phyloP scores from a whole-genome alignment of 2,329 filamentous ascomycete genomes.

The Didymellaceae sp. region DNA sequence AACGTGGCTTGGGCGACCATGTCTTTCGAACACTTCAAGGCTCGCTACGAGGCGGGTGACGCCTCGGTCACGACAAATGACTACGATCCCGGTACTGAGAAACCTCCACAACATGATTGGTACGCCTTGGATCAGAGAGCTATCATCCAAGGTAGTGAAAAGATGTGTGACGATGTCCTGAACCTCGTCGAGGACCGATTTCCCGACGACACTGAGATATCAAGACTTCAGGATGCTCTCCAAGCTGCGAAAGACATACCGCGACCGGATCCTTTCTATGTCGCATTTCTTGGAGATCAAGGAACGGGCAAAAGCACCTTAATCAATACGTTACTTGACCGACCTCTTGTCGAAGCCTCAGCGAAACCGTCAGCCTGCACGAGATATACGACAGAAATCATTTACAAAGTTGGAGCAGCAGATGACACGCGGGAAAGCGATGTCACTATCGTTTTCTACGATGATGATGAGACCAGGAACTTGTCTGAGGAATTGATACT shows the following conservation, averaged over 20 bases:
- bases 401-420: conserved; percentile 11
- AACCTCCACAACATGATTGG: conserved; percentile 10
- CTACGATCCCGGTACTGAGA: background rate
- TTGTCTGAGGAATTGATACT: conserved; percentile 13
- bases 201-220: background rate
- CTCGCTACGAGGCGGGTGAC: no score
- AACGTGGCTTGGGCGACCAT: no score
- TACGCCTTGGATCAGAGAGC: conserved; percentile 9
- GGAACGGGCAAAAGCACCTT: conserved; percentile 19
- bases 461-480: background rate
- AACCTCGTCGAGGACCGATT: background rate
- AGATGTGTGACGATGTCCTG: conserved; percentile 8
- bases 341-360: conserved; percentile 10
- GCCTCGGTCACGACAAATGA: no score
- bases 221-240: background rate
- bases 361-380: conserved; percentile 18
- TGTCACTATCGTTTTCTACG: conserved; percentile 8
- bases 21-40: no score
- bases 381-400: conserved; percentile 3
- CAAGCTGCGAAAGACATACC: background rate
- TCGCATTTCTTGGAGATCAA: conserved; percentile 22
- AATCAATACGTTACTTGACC: conserved; percentile 13
- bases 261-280: background rate
- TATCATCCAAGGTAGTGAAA: background rate
- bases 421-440: conserved; percentile 15